A percentile compares a stretch with the other conserved stretches of the same genome.
Conservation (phyloP, 1,139 yeast species). For the Casaregolazyma lundiana region DNA sequence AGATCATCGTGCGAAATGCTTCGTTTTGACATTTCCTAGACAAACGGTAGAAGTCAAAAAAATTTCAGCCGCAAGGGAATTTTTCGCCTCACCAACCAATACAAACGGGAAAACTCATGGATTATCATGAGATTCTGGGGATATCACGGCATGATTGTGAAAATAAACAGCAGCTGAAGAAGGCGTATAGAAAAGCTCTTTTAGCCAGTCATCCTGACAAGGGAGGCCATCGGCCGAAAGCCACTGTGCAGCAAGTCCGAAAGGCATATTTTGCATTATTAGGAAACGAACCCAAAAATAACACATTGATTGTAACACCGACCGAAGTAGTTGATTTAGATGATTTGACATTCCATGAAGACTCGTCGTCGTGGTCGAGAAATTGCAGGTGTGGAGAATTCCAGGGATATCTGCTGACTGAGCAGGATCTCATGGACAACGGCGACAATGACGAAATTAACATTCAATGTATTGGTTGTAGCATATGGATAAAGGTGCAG, state of each 20-base stretch:
- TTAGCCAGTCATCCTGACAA: conserved; percentile 77
- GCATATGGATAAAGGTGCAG: conserved; percentile 74
- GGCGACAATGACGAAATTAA: conserved; percentile 55
- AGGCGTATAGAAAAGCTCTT: conserved; percentile 58
- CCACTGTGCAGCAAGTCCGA: conserved; percentile 43
- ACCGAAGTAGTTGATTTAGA: conserved; percentile 62
- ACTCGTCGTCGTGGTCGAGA: conserved; percentile 39
- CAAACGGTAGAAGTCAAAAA: background rate
- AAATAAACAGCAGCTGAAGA: conserved; percentile 45
- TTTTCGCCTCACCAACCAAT: background rate
- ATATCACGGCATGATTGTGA: conserved; percentile 21
- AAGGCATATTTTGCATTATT: conserved; percentile 54
- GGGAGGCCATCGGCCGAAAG: conserved; percentile 8
- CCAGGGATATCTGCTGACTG: conserved; percentile 55
- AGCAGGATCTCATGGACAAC: conserved; percentile 55
- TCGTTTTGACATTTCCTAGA: conserved; percentile 1
- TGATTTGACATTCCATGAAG: conserved; percentile 39
- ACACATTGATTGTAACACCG: conserved; percentile 24
- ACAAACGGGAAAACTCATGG: background rate
- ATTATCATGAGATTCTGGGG: conserved; percentile 50
- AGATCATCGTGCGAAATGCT: background rate
- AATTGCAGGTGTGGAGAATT: conserved; percentile 64
- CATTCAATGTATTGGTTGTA: conserved; percentile 76
- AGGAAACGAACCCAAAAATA: conserved; percentile 47
- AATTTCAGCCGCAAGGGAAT: conserved; percentile 9